Conservation (phyloP, 805 yeast species). For the Lipomyces kockii region DNA sequence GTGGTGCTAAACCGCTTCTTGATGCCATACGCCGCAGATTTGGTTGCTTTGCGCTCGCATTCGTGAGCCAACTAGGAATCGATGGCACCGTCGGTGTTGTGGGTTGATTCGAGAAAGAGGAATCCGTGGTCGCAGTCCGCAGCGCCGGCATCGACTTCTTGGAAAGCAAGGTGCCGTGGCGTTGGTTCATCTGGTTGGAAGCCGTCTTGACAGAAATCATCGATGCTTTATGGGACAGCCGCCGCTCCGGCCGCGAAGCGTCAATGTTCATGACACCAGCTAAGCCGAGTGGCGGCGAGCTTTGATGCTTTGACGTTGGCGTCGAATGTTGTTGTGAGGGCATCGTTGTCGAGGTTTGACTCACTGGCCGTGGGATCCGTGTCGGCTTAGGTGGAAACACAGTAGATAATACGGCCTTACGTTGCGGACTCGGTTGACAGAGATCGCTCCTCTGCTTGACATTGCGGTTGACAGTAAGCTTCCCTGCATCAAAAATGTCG, state of each 20-base stretch:
- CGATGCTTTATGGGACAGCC: slow-evolving; percentile 30
- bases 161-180: slow-evolving; percentile 25
- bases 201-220: slow-evolving; percentile 24
- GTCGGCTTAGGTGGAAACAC: slow-evolving; percentile 26
- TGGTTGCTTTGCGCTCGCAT: slow-evolving; percentile 16
- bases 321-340: slow-evolving; percentile 4
- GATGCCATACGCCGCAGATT: slow-evolving; percentile 29
- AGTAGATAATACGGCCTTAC: slow-evolving; percentile 6
- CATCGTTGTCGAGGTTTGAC: slow-evolving; percentile 16
- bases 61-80: slow-evolving; percentile 16
- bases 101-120: neutral
- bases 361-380: slow-evolving; percentile 34
- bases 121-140: slow-evolving; percentile 21
- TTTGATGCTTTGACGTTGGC: neutral
- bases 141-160: slow-evolving; percentile 37
- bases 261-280: neutral
- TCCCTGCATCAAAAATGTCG: slow-evolving; percentile 25
- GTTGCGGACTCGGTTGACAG: neutral
- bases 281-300: slow-evolving; percentile 8
- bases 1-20: slow-evolving; percentile 20
- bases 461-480: slow-evolving; percentile 26
- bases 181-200: neutral
- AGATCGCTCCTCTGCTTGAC: slow-evolving; percentile 13
- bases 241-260: slow-evolving; percentile 8
- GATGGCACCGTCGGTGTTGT: slow-evolving; percentile 29